Evolutionary conservation across 305 asterid genomes (phyloP).

Genomic region (Petunia hybrid): DNA sequence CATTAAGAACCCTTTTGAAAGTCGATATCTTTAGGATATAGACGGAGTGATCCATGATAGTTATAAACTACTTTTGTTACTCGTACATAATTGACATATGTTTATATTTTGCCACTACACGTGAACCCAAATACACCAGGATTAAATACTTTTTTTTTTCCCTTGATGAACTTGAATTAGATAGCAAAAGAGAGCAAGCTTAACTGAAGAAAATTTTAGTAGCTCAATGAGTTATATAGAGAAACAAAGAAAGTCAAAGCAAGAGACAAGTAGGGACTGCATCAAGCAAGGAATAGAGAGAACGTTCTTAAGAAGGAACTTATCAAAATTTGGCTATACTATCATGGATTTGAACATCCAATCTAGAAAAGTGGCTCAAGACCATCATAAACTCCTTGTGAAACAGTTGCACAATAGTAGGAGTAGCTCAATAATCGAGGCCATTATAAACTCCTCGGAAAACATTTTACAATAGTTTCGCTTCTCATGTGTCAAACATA

Average conservation of each 20-base stretch:
- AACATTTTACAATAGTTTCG: background rate
- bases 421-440: too few species aligned
- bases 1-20: background rate
- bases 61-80: too few species aligned
- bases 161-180: background rate
- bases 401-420: too few species aligned
- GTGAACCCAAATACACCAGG: too few species aligned
- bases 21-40: background rate
- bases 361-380: background rate
- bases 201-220: background rate
- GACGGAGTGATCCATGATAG: background rate
- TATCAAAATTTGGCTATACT: background rate
- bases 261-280: background rate
- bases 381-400: background rate
- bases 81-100: background rate
- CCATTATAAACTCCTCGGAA: too few species aligned
- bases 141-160: too few species aligned
- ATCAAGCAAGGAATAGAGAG: too few species aligned
- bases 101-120: too few species aligned
- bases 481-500: background rate
- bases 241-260: background rate
- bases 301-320: too few species aligned
- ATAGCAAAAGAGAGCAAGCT: background rate
- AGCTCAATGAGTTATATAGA: background rate
- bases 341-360: background rate